Conservation (phyloP, 768 basidiomycete species). For the Tricholoma hemisulphureum region DNA sequence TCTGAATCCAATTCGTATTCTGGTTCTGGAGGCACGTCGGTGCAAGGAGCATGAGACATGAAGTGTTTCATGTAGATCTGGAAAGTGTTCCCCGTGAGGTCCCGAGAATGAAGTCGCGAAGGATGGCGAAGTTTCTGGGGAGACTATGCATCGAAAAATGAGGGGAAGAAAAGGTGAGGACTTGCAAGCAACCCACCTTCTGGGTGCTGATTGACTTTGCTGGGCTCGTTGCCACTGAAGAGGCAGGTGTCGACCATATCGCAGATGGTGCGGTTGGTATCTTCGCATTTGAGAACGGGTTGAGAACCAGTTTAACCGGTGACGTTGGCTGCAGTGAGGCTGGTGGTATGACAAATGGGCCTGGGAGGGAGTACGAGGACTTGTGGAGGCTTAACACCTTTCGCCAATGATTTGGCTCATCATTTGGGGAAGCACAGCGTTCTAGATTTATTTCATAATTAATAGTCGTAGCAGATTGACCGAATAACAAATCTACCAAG, state of each 20-base stretch:
- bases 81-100: constrained; percentile 71
- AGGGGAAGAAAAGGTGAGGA: background rate
- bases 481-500: constrained; percentile 40
- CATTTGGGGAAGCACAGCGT: constrained; percentile 48
- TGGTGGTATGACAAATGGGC: constrained; percentile 51
- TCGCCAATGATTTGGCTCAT: constrained; percentile 59
- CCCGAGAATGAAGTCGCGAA: constrained; percentile 59
- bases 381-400: constrained; percentile 52
- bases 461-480: background rate
- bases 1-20: constrained; percentile 14
- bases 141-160: constrained; percentile 23
- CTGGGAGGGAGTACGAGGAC: constrained; percentile 45
- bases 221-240: constrained; percentile 28
- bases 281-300: constrained; percentile 2
- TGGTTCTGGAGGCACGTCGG: constrained; percentile 4
- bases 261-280: constrained; percentile 23
- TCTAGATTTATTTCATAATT: constrained; percentile 28
- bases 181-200: background rate
- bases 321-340: constrained; percentile 12
- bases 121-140: constrained; percentile 67
- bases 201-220: constrained; percentile 16
- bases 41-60: constrained; percentile 57
- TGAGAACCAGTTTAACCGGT: constrained; percentile 5
- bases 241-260: constrained; percentile 13
- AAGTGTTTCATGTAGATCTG: constrained; percentile 77